Conservation (phyloP, 805 yeast species). For the Ogataea angusta region DNA sequence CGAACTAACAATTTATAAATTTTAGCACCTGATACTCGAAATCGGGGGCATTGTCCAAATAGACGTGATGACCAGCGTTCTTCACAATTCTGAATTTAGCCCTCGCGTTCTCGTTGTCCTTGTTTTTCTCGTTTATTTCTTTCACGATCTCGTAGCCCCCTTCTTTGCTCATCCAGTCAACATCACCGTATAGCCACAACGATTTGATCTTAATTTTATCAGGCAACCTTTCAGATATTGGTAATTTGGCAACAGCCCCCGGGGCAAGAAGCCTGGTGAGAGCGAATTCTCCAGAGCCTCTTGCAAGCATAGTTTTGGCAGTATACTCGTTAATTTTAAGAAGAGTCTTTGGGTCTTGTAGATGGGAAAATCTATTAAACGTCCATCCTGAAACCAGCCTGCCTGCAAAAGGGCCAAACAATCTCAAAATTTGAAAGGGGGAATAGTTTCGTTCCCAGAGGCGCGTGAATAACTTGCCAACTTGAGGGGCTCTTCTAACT, state of each 20-base stretch:
- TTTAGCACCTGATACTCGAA: conserved; percentile 28
- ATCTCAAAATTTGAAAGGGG: conserved; percentile 51
- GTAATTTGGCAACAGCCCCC: conserved; percentile 55
- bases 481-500: conserved; percentile 32
- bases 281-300: conserved; percentile 64
- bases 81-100: conserved; percentile 37
- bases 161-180: conserved; percentile 67
- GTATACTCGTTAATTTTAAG: conserved; percentile 52
- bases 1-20: conserved; percentile 18
- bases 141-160: conserved; percentile 50
- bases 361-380: conserved; percentile 40
- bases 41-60: conserved; percentile 45
- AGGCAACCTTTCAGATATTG: conserved; percentile 52
- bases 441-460: conserved; percentile 55
- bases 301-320: conserved; percentile 48
- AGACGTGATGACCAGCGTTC: conserved; percentile 54
- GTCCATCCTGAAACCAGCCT: conserved; percentile 54
- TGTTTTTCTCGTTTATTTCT: conserved; percentile 28
- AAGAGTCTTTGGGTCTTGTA: conserved; percentile 29
- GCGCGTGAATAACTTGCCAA: conserved; percentile 36
- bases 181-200: conserved; percentile 63
- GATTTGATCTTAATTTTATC: conserved; percentile 40
- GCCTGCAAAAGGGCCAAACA: conserved; percentile 53
- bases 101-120: conserved; percentile 9
- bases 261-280: conserved; percentile 57